Percentiles rank a stretch among this genome's conserved stretches.
Evolutionary conservation across 768 basidiomycete genomes (phyloP).

Genomic region (Leccinum disarticulatum): DNA sequence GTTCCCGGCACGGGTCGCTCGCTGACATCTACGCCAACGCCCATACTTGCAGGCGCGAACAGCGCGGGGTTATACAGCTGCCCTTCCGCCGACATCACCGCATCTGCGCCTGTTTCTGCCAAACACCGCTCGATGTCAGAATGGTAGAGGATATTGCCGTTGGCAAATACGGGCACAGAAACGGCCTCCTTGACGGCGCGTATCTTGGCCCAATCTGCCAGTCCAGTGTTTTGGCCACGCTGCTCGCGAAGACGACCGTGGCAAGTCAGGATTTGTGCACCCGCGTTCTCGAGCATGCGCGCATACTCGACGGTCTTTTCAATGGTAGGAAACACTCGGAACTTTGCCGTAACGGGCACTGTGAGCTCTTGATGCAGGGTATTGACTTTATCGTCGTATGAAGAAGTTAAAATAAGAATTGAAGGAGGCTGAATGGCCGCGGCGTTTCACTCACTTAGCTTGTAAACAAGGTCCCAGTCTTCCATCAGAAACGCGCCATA

Average conservation of each 20-base stretch:
- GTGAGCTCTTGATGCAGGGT: slow-evolving; percentile 79
- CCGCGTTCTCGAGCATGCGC: slow-evolving; percentile 91
- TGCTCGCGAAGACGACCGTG: slow-evolving; percentile 92
- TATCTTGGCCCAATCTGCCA: slow-evolving; percentile 91
- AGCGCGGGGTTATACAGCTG: slow-evolving; percentile 90
- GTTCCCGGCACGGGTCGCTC: neutral
- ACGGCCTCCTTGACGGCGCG: slow-evolving; percentile 88
- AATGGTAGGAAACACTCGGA: slow-evolving; percentile 82
- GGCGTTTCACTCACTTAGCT: slow-evolving; percentile 59
- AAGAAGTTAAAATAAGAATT: neutral
- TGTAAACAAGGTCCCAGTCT: slow-evolving; percentile 87
- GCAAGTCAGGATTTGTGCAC: slow-evolving; percentile 92
- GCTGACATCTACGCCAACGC: slow-evolving; percentile 5
- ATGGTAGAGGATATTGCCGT: slow-evolving; percentile 90
- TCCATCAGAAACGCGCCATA: slow-evolving; percentile 94
- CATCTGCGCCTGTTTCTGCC: slow-evolving; percentile 83
- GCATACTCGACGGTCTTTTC: slow-evolving; percentile 94
- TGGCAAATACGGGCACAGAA: slow-evolving; percentile 91
- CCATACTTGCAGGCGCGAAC: slow-evolving; percentile 45
- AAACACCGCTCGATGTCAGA: slow-evolving; percentile 82
- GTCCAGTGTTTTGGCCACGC: slow-evolving; percentile 80
- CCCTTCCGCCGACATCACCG: slow-evolving; percentile 94
- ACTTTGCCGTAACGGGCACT: slow-evolving; percentile 96
- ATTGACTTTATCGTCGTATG: slow-evolving; percentile 55
- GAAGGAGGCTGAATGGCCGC: neutral